Conservation (phyloP, 2,329 filamentous ascomycete genomes). For the Pseudocercospora pini-densiflorae region DNA sequence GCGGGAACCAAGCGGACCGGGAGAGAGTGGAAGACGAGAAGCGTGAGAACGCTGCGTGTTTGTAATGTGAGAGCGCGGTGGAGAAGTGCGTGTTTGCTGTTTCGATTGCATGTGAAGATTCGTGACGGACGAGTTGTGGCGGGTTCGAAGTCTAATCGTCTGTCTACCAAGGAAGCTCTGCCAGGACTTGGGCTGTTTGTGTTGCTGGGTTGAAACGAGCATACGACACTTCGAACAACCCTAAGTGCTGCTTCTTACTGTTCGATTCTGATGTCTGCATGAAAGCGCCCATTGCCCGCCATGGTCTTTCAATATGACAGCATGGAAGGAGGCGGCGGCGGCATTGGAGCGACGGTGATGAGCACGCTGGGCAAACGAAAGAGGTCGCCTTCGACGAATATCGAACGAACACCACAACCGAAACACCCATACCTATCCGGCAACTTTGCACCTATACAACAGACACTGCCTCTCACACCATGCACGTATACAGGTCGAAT, state of each 20-base stretch:
- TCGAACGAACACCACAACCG: conserved; percentile 37
- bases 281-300: neutral
- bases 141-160: neutral
- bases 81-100: neutral
- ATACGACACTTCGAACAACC: neutral
- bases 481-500: conserved; percentile 64
- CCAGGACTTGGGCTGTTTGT: neutral
- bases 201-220: conserved; percentile 2
- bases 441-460: conserved; percentile 71
- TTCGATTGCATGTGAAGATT: neutral
- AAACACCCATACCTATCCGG: conserved; percentile 60
- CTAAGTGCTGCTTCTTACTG: neutral
- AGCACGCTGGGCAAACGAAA: conserved; percentile 35
- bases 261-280: neutral
- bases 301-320: conserved; percentile 3
- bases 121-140: neutral
- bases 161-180: neutral
- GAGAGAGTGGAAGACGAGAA: neutral
- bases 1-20: neutral
- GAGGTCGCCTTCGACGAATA: conserved; percentile 33
- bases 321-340: neutral
- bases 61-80: neutral
- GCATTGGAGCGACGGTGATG: neutral
- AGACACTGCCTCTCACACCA: conserved; percentile 59
- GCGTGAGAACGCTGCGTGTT: neutral